Base-by-base conservation (phyloP, 2,329 filamentous ascomycete genomes). In the Nemania sp. region DNA sequence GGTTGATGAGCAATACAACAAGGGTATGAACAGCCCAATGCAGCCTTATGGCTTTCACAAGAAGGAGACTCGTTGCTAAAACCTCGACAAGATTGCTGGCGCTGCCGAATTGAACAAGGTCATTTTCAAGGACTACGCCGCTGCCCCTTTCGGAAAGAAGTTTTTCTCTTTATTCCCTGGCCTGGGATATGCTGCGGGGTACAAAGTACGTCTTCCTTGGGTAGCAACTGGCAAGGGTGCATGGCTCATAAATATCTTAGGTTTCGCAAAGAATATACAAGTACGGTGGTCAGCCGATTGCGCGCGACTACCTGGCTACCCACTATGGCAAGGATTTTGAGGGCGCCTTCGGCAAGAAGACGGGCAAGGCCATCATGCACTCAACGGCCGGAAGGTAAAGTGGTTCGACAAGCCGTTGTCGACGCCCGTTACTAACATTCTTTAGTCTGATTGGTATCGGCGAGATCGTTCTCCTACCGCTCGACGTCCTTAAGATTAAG, bases 401-500 rank as follows among this genome's bases (percentile, higher is more conserved):
- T 41, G 15, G 24, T 11, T n/a, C 15, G 27, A 18, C 6, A 51
- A 11, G 32, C 15, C 41, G 27, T 15, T 29, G 13, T 26, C 53
- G 4, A 13, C n/a, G 20, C 18, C 62, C 66, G 15, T 70, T 59
- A 38, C 52, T 72, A 94, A 92, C 32, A 72, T 61, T 26, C 1
- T 20, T 20, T 71, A 95, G 93, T 83, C 79, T 99, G 77, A 97
- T 99, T 78, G 96, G 96, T 76, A 97, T 99, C 76, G 96, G 96
- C 78, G 96, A 99, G 85, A 97, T 99, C 73, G 89, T 99, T 67
- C 89, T 99, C 32, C 88, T 99, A 47, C 96, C 96, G 49, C 89
- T 99, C 69, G 96, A 99, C 76, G 95, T 99, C 45, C 88, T 99
- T 71, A 99, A 99, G 89, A 99, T 99, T 85, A 99, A 99, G 89